phyloP scores from a whole-genome alignment of 225 moss, liverwort and hornwort genomes.

The Rhytidiadelphus loreus region DNA sequence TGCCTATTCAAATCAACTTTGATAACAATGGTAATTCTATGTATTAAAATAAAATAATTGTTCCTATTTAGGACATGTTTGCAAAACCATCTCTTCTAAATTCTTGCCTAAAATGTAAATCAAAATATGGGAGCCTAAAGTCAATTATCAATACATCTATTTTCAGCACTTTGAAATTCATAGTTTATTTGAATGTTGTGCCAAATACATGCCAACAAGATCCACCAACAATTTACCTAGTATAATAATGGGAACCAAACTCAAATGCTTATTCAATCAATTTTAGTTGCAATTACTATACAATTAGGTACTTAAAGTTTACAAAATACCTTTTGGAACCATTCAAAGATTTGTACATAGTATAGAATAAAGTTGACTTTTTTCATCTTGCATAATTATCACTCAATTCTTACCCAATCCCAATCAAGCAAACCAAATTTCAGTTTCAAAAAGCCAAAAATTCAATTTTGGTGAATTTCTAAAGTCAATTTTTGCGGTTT shows the following conservation, averaged over 20 bases:
- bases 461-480: too few species aligned
- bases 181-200: too few species aligned
- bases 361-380: too few species aligned
- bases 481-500: too few species aligned
- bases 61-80: neutral
- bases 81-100: neutral
- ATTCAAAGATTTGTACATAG: too few species aligned
- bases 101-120: neutral
- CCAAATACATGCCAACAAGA: neutral
- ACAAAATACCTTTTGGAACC: too few species aligned
- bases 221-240: neutral
- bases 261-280: neutral
- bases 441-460: too few species aligned
- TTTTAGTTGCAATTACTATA: neutral
- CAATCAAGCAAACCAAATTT: too few species aligned
- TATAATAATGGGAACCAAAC: neutral
- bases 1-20: neutral
- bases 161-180: neutral
- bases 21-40: neutral
- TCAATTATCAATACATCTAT: neutral
- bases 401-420: too few species aligned
- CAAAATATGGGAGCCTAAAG: accelerated
- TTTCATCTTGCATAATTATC: too few species aligned
- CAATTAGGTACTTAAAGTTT: too few species aligned
- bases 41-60: neutral